A percentile compares a stretch with the other conserved stretches of the same genome.
Conservation (phyloP, 2,329 filamentous ascomycete species). For the Elsinoe arachidis region DNA sequence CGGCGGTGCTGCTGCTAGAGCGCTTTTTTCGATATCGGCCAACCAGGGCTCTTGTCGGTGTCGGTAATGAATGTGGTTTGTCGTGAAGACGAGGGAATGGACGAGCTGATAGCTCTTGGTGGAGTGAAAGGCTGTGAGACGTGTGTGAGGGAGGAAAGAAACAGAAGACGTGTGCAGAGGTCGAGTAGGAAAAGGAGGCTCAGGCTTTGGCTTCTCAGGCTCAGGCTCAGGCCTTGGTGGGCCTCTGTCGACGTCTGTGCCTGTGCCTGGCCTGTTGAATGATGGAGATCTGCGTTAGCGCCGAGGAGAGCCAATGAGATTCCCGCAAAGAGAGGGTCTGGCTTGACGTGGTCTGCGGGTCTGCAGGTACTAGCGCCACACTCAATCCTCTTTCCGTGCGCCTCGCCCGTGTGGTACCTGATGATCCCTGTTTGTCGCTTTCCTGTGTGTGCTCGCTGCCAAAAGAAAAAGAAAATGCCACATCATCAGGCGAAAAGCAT, state of each 20-base stretch:
- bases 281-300: background rate
- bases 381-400: background rate
- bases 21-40: constrained; percentile 6
- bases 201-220: background rate
- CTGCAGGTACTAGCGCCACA: constrained; percentile 6
- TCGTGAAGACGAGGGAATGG: constrained; percentile 12
- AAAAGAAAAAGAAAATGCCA: constrained; percentile 7
- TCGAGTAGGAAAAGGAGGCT: constrained; percentile 11
- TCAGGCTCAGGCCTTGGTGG: background rate
- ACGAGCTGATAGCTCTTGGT: constrained; percentile 11
- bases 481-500: constrained; percentile 1
- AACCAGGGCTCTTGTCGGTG: constrained; percentile 3
- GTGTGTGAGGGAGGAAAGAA: constrained; percentile 4
- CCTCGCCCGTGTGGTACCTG: background rate
- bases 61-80: constrained; percentile 9
- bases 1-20: constrained; percentile 9
- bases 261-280: constrained; percentile 7
- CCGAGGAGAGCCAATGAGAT: background rate
- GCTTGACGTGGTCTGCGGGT: constrained; percentile 1
- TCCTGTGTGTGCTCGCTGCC: background rate
- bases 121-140: constrained; percentile 4
- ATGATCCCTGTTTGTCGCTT: constrained; percentile 4
- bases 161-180: background rate
- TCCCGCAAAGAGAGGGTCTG: background rate
- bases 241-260: constrained; percentile 3